Conservation (phyloP, 371 early-diverging fungal species). For the Mortierella sp. region DNA sequence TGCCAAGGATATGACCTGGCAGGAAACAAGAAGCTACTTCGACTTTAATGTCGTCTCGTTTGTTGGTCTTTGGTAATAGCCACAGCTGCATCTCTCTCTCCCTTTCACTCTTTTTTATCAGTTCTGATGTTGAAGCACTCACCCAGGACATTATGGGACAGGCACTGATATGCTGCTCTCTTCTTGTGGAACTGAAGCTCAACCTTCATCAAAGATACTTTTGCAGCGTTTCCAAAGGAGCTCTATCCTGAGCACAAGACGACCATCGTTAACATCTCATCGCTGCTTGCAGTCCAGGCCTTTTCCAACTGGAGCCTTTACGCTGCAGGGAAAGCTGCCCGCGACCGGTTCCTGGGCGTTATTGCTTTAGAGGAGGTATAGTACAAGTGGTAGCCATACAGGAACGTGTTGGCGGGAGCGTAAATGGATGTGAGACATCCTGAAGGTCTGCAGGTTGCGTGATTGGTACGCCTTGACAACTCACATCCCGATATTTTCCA, state of each 20-base stretch:
- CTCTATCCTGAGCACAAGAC: constrained; percentile 38
- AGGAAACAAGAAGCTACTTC: constrained; percentile 63
- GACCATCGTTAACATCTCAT: constrained; percentile 86
- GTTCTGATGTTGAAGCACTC: not conserved
- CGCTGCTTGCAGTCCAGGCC: constrained; percentile 81
- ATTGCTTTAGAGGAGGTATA: constrained; percentile 72
- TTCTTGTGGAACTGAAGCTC: constrained; percentile 38
- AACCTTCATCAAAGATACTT: constrained; percentile 53
- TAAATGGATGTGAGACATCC: too few relatives aligned
- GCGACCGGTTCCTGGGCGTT: constrained; percentile 82
- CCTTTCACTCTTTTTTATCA: constrained; percentile 22
- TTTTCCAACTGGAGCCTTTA: constrained; percentile 88
- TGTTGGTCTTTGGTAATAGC: constrained; percentile 59
- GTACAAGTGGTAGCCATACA: too few relatives aligned
- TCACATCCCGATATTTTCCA: not conserved
- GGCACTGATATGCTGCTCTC: constrained; percentile 19
- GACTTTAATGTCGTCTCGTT: constrained; percentile 69
- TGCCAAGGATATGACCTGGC: constrained; percentile 62
- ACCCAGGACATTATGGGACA: too few relatives aligned
- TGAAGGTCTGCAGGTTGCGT: too few relatives aligned
- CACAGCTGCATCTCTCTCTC: too few relatives aligned
- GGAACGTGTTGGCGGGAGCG: too few relatives aligned
- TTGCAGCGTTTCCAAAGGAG: constrained; percentile 32
- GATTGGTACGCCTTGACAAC: too few relatives aligned
- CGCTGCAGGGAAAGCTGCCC: constrained; percentile 87